Conservation (phyloP, 306 rosid genomes). For the Prunus mume region DNA sequence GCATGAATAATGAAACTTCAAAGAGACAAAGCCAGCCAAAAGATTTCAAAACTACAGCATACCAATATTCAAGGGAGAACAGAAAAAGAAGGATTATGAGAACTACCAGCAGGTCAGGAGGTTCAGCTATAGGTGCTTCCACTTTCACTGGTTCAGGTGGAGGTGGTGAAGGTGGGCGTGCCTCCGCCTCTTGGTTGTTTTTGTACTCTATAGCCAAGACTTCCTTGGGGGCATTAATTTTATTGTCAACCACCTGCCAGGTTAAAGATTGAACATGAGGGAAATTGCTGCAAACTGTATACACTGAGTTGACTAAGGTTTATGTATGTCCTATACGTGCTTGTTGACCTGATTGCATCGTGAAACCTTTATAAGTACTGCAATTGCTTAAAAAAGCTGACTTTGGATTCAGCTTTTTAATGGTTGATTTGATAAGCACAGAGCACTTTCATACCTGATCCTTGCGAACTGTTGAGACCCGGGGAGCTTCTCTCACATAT, state of each 20-base stretch:
- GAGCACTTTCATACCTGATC: slow-evolving; percentile 59
- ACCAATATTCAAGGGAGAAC: not conserved
- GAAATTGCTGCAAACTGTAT: slow-evolving; percentile 11
- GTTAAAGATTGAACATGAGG: slow-evolving; percentile 19
- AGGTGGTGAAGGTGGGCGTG: slow-evolving; percentile 32
- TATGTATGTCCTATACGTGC: not conserved
- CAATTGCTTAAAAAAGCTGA: not conserved
- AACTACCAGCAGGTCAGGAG: slow-evolving; percentile 87
- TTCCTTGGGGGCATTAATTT: slow-evolving; percentile 69
- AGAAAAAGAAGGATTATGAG: not conserved
- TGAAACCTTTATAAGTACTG: slow-evolving; percentile 1
- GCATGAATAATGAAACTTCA: not conserved
- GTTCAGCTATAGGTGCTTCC: slow-evolving; percentile 68
- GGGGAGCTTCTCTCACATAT: slow-evolving; percentile 88
- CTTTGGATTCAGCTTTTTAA: not conserved
- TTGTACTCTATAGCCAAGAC: slow-evolving; percentile 83
- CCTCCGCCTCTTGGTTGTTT: slow-evolving; percentile 54
- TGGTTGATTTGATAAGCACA: slow-evolving; percentile 12
- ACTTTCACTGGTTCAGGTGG: slow-evolving; percentile 78
- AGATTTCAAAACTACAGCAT: not conserved
- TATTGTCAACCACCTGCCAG: slow-evolving; percentile 56
- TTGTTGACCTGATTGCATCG: not conserved
- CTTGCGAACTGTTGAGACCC: slow-evolving; percentile 60
- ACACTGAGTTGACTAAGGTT: not conserved
- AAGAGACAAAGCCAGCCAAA: not conserved